Percentiles rank a stretch among this genome's conserved stretches.
Conservation (phyloP, 192 early-diverging fungal genomes). For the Globomyces pollinis-pini region DNA sequence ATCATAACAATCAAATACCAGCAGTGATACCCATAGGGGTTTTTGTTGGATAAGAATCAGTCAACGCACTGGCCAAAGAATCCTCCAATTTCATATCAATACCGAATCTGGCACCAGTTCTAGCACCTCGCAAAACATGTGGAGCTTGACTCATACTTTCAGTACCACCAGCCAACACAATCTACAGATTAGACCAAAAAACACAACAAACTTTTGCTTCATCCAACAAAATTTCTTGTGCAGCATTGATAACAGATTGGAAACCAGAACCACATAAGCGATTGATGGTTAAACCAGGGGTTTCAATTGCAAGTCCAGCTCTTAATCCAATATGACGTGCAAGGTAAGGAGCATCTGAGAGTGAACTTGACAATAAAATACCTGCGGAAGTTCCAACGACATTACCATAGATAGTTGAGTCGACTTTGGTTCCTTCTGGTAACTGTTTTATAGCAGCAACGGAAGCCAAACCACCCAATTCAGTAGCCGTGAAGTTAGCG, state of each 20-base stretch:
- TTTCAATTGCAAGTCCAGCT: slow-evolving; percentile 71
- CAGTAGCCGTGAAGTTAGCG: slow-evolving; percentile 66
- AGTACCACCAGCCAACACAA: slow-evolving; percentile 80
- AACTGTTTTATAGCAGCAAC: slow-evolving; percentile 75
- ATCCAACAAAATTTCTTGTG: slow-evolving; percentile 80
- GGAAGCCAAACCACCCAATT: slow-evolving; percentile 81
- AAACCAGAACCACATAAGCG: slow-evolving; percentile 95
- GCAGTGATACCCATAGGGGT: slow-evolving; percentile 93
- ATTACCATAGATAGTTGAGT: slow-evolving; percentile 94
- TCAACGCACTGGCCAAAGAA: slow-evolving; percentile 71
- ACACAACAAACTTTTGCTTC: slow-evolving; percentile 80
- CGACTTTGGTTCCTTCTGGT: slow-evolving; percentile 60
- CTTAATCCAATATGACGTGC: slow-evolving; percentile 91
- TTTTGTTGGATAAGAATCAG: slow-evolving; percentile 75
- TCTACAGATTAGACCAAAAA: too few relatives aligned
- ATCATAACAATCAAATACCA: too few relatives aligned
- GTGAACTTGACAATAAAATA: neutral
- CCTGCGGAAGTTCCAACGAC: slow-evolving; percentile 71
- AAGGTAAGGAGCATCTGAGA: slow-evolving; percentile 74
- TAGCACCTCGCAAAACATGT: slow-evolving; percentile 69
- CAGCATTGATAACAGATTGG: slow-evolving; percentile 89
- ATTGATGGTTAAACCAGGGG: slow-evolving; percentile 88
- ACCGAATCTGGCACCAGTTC: slow-evolving; percentile 83
- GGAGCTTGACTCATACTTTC: slow-evolving; percentile 95
- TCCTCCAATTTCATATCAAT: slow-evolving; percentile 86